Base-by-base conservation (phyloP, 805 yeast genomes). In the Teunomyces tritomae region DNA sequence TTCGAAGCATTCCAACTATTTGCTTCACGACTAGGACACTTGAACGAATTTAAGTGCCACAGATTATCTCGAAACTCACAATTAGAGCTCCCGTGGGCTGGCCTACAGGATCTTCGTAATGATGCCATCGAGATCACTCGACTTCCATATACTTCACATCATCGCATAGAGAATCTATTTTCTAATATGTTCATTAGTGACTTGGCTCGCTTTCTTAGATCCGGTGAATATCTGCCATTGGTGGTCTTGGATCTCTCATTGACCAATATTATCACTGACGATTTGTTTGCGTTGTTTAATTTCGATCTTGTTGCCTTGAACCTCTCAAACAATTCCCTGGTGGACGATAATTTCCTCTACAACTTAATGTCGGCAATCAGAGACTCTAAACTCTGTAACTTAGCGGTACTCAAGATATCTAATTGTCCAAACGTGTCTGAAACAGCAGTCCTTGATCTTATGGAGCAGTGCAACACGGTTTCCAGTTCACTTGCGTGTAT, bases 101-200 rank as follows among this genome's bases (percentile, higher is more conserved):
- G 35, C 32, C 36, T 51, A n/a, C 47, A 47, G 30, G 24, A 27
- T 17, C 29, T 13, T 4, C 47, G 52, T 16, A 48, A 39, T 14
- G 40, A 46, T 24, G 54, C 57, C 1, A 47, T 61, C 8, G 57
- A 52, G 14, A 46, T 51, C 40, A 47, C 51, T 17, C 48, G 52
- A 8, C 46, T 57, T 14, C 59, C 64, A 20, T 45, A 46, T 13
- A 30, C 49, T 24, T 43, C 46, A 16, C 42, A 32, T 36, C 74
- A 72, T 57, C 51, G 77, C 34, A 43, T 73, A 24, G 77, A 72
- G 39, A 70, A 63, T 41, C 34, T 73, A 5, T 70, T 66, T 47
- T 50, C 58, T 17, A 71, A 71, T 48, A 54, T 67, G 8, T 48
- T 54, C 16, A 35, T 70, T 3, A 20, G 35, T 14, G 66, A 64